phyloP scores from a whole-genome alignment of 192 early-diverging fungal species.

The Nowakowskiella sp. region DNA sequence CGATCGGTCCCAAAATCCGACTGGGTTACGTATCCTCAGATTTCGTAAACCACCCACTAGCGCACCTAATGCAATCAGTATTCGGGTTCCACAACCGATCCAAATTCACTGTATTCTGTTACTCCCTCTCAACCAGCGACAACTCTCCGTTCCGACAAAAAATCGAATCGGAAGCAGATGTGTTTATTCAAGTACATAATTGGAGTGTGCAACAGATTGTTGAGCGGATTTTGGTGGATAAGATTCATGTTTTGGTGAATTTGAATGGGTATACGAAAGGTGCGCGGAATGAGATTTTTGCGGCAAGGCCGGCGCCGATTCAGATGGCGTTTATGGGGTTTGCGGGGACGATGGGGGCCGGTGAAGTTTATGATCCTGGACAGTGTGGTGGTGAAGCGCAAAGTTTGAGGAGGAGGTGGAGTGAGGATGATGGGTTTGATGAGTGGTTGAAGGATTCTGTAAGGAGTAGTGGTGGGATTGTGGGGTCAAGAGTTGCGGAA shows the following conservation, averaged over 20 bases:
- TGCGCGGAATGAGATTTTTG: conserved; percentile 88
- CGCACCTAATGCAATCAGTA: conserved; percentile 91
- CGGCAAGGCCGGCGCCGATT: conserved; percentile 79
- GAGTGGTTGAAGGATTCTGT: conserved; percentile 14
- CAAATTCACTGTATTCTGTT: conserved; percentile 70
- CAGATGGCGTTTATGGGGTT: conserved; percentile 91
- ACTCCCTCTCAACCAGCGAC: conserved; percentile 74
- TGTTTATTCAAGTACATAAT: conserved; percentile 67
- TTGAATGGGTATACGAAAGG: conserved; percentile 97
- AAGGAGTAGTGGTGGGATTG: too few species aligned
- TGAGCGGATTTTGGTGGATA: conserved; percentile 59
- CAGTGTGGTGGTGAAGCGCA: conserved; percentile 9
- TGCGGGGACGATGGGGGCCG: conserved; percentile 82
- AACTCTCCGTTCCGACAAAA: conserved; percentile 68
- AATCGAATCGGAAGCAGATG: conserved; percentile 70
- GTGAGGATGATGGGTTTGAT: conserved; percentile 3
- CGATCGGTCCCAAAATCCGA: conserved; percentile 55
- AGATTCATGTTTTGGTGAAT: conserved; percentile 84
- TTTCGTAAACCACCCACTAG: conserved; percentile 87
- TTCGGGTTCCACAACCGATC: conserved; percentile 82
- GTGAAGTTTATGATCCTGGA: conserved; percentile 25
- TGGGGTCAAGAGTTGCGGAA: too few species aligned
- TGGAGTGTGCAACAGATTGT: conserved; percentile 71
- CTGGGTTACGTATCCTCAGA: conserved; percentile 90
- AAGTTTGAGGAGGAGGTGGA: conserved; percentile 4